These are phyloP conservation scores for Lanmaoa pseudosensibilis DNA, from an alignment of 768 basidiomycete species.

Conservation along the genomic window DNA sequence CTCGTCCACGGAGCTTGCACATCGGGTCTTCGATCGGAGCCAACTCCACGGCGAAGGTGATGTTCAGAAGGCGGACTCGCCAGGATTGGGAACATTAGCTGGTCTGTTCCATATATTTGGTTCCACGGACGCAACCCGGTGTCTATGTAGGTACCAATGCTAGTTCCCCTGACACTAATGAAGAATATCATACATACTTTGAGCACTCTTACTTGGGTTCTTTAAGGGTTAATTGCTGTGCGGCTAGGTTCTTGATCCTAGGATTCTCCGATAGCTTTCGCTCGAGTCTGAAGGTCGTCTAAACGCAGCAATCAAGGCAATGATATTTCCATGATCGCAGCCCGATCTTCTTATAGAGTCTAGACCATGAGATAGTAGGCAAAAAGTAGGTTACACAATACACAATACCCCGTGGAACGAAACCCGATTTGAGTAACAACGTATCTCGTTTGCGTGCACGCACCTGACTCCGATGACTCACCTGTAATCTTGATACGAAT, in stretches of 20 bases:
- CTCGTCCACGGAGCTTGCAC: background rate
- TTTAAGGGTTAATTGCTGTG: background rate
- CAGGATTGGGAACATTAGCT: background rate
- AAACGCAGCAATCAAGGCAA: too few species aligned
- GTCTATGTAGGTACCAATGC: too few species aligned
- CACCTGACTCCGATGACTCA: background rate
- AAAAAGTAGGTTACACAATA: background rate
- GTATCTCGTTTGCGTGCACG: background rate
- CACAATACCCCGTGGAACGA: background rate
- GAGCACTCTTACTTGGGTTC: background rate
- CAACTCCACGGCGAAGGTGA: background rate
- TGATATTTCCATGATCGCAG: too few species aligned
- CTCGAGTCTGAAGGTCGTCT: background rate
- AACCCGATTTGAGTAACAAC: background rate
- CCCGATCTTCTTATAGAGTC: background rate
- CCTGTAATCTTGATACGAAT: background rate
- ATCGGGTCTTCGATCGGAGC: background rate
- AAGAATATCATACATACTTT: background rate
- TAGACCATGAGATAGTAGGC: background rate
- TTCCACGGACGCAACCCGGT: background rate
- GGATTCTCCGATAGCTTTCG: background rate
- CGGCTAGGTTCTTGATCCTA: too few species aligned
- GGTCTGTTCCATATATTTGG: background rate
- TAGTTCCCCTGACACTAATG: background rate
- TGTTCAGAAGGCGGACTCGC: slow-evolving; percentile 6